Evolutionary conservation across 129 eudicot species (phyloP), one percentile per base, ranked within the genome.

Genomic region (Kitagawia praeruptora): DNA sequence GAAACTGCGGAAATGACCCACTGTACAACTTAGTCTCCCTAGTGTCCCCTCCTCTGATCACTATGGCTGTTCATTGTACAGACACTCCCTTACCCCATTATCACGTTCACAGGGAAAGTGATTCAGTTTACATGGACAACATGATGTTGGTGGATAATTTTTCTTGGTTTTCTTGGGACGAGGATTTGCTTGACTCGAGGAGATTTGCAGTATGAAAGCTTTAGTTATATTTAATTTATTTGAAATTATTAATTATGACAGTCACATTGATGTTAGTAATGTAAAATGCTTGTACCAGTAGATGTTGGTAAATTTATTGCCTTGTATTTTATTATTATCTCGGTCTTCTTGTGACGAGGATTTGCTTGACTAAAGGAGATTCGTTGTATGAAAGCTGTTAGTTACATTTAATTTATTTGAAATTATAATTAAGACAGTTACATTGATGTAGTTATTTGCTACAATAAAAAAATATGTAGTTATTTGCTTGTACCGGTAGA

Each of bases 291-390:
- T 75, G 61, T 15, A 75, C n/a, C 19, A 4, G 61, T 14, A 74
- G 77, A 74, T 41, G 46, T 74, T 74, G 77, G 77, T 74, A 45
- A 45, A 25, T 74, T 45, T 74, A 75, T 27, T 46, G 14, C 77
- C 61, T 2, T 46, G 13, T 46, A 46, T 46, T n/a, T 46, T 6
- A 16, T 39, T 31, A 27, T 4, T 51, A 5, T 74, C 77, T 44
- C 25, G 56, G 77, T 45, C 45, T 45, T 47, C 53, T 45, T 21
- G 21, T 13, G 39, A 41, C 12, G 11, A 25, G 51, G 39, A 73
- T 73, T 42, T 12, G 34, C 39, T 73, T 9, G 21, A 12, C 21
- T 5, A 4, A 2, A n/a, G 19, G 77, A 46, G 39, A 74, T 14
- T 74, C 9, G 56, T 40, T 21, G 56, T 8, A 12, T 27, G 38